Evolutionary conservation across 1,139 yeast genomes (phyloP), one percentile per base, ranked within the genome.

Genomic region (Candida glucosophila): DNA sequence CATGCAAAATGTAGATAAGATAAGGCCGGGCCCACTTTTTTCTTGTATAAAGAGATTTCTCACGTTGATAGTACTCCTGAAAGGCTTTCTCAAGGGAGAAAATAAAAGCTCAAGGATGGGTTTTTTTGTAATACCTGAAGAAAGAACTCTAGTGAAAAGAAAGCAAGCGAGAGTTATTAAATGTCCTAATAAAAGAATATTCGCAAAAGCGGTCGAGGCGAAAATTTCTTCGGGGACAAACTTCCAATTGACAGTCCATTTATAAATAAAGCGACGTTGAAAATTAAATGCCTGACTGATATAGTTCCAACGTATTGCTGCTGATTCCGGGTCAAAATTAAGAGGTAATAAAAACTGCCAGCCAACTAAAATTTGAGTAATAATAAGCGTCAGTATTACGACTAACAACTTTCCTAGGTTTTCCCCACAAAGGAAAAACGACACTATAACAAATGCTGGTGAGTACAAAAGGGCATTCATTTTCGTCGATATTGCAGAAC

Each of bases 231-330:
- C 88, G 4, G 67, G 55, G 1, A 88, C 38, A 43, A 85, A 82
- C 35, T 73, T 73, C 96, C 97, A 88, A 46, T 88, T 88, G 22
- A 88, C 88, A 0, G 95, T 80, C 97, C 97, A 88, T 48, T 78
- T 58, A 51, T 75, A 81, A 39, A 82, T 47, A 46, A 88, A 88
- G 28, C 69, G 66, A 30, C 97, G 61, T 11, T 67, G 57, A 43
- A 88, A 82, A 44, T 88, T 70, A 48, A 85, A 88, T 0, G 96
- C 95, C 13, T 71, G 66, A 6, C 50, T 35, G 21, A 79, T 39
- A 41, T 80, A 80, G 20, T 66, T 64, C 37, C 51, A 41, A 35
- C 80, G 55, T 16, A 73, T 55, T 12, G 47, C 41, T 7, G 47
- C 42, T 4, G 73, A 73, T 18, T 49, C 58, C 9, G 55, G 62